Evolutionary conservation across 768 basidiomycete genomes (phyloP).

Genomic region (Termitomyces bulborhizus): DNA sequence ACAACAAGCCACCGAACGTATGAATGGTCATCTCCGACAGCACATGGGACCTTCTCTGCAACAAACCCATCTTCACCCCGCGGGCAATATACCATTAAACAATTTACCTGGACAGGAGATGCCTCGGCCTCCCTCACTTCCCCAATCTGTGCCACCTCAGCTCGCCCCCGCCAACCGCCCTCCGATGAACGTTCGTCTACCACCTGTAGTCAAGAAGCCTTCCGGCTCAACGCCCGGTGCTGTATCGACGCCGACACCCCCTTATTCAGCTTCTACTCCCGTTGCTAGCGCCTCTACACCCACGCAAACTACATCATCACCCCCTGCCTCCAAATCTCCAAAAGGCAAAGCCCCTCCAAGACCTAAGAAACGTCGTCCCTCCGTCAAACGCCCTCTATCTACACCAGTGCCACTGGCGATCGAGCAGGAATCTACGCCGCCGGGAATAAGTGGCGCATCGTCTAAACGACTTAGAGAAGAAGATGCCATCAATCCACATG

Average conservation of each 20-base stretch:
- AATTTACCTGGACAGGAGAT: conserved; percentile 8
- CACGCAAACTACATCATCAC: conserved; percentile 47
- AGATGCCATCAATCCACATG: conserved; percentile 31
- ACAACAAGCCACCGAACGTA: conserved; percentile 9
- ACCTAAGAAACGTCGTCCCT: conserved; percentile 33
- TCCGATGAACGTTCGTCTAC: conserved; percentile 13
- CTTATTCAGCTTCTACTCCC: conserved; percentile 36
- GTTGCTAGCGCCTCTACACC: conserved; percentile 46
- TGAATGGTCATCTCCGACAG: conserved; percentile 11
- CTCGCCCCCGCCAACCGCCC: conserved; percentile 12
- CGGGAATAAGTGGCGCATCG: conserved; percentile 17
- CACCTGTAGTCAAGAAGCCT: conserved; percentile 25
- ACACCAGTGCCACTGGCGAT: conserved; percentile 15
- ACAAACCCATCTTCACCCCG: conserved; percentile 9
- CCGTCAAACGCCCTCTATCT: conserved; percentile 24
- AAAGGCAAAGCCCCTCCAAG: conserved; percentile 49
- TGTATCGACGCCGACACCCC: conserved; percentile 38
- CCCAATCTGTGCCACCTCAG: conserved; percentile 14
- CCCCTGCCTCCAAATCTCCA: conserved; percentile 67
- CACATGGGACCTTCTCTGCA: conserved; percentile 13
- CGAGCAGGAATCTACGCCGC: conserved; percentile 16
- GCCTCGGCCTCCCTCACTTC: conserved; percentile 17
- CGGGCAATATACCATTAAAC: conserved; percentile 4
- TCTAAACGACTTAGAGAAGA: conserved; percentile 52
- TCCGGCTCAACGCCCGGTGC: conserved; percentile 15